These are phyloP conservation scores for Rosa rugosa DNA, from an alignment of 306 rosid genomes.

Conservation along the genomic window DNA sequence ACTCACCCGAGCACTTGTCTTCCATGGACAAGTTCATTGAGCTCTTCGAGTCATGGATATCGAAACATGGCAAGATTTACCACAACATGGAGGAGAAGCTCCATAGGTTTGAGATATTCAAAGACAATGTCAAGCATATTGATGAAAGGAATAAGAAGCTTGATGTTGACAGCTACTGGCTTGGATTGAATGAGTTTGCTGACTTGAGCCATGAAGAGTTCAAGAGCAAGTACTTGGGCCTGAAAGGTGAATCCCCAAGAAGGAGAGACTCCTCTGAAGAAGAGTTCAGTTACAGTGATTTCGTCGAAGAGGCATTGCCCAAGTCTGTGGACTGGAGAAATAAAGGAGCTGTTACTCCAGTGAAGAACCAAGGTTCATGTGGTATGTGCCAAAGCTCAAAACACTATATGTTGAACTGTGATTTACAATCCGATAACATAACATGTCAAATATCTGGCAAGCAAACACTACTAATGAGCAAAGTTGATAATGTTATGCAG, in stretches of 20 bases:
- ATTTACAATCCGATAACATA: neutral
- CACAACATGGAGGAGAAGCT: conserved; percentile 45
- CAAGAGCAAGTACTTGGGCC: conserved; percentile 46
- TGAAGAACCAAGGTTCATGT: conserved; percentile 55
- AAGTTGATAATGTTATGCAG: conserved; percentile 21
- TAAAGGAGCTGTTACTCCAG: conserved; percentile 51
- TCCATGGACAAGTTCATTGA: conserved; percentile 41
- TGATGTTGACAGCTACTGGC: conserved; percentile 45
- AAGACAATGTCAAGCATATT: conserved; percentile 51
- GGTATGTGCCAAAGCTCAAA: conserved; percentile 30
- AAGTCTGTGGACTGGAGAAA: conserved; percentile 56
- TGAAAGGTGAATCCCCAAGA: conserved; percentile 28
- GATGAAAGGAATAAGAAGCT: conserved; percentile 47
- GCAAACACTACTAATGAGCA: neutral
- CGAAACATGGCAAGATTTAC: conserved; percentile 42
- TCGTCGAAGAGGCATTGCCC: conserved; percentile 35
- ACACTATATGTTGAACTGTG: neutral
- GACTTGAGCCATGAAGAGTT: conserved; percentile 58
- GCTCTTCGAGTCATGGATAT: conserved; percentile 46
- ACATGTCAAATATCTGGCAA: neutral
- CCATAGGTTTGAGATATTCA: conserved; percentile 44
- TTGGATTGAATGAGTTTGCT: conserved; percentile 52
- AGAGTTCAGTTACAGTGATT: conserved; percentile 37
- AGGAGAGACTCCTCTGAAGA: conserved; percentile 15
- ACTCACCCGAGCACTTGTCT: conserved; percentile 45